Base-by-base conservation (phyloP, 2,329 filamentous ascomycete genomes). In the Cercospora nicotianae region DNA sequence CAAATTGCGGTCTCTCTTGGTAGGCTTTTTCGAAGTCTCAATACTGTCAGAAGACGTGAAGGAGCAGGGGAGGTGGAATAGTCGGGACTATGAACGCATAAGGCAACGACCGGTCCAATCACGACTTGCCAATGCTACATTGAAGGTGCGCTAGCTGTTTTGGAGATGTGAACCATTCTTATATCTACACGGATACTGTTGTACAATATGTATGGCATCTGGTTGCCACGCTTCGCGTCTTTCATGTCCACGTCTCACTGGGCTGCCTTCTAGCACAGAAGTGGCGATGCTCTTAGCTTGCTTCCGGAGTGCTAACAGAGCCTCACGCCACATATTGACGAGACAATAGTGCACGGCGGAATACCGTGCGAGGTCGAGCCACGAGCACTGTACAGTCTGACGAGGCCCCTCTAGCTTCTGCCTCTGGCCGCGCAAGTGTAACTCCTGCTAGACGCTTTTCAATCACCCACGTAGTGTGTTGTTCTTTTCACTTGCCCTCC, bases 401-500 rank as follows among this genome's bases (percentile, higher is more conserved):
- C 10, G 20, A 13, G 12, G 45, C 10, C 12, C 2, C 20, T 26
- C 5, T 23, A 51, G 4, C 45, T 51, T 12, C 20, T 51, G 12
- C 20, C 45, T 7, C 20, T 13, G 1, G 6, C 2, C 45, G 6
- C 45, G 45, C 45, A 7, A 1, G 36, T 8, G 8, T 39, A 6
- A 3, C 36, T 2, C 7, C 36, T 39, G 36, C 36, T 39, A 39
- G 36, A 3, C 36, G 13, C 3, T 16, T n/a, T 13, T n/a, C 16
- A 16, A 5, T 8, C 16, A n/a, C 36, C 3, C 23, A 58, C 26
- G 10, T 23, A 6, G 10, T 7, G 20, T 7, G 4, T 20, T 31
- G 16, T n/a, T 16, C 53, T 13, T 53, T 23, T 77, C 72, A 77
- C 55, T 66, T 67, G 0, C 75, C 85, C 67, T 92, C 90, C 84